Percentiles rank a stretch among this genome's conserved stretches.
Evolutionary conservation across 2,329 filamentous ascomycete genomes (phyloP).

Genomic region (Aspergillus hortae): DNA sequence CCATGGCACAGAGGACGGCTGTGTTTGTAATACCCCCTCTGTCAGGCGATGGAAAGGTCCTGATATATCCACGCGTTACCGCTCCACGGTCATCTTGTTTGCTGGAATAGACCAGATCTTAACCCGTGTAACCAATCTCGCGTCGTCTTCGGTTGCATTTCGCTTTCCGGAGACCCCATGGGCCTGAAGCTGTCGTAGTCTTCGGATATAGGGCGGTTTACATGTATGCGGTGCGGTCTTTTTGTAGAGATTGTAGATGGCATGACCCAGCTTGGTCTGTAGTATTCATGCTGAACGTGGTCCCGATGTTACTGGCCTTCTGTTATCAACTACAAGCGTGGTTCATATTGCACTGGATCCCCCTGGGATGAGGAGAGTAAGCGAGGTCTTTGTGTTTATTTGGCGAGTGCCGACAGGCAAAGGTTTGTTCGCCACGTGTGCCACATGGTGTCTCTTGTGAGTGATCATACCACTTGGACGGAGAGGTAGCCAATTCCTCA

Average conservation of each 20-base stretch:
- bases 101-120: conserved; percentile 27
- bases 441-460: neutral
- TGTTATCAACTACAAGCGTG: no score
- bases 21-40: conserved; percentile 37
- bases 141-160: conserved; percentile 30
- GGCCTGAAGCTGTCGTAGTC: conserved; percentile 31
- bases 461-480: neutral
- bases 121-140: conserved; percentile 33
- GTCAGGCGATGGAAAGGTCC: conserved; percentile 11
- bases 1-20: conserved; percentile 31
- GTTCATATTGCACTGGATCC: neutral
- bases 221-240: conserved; percentile 18
- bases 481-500: neutral
- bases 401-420: neutral
- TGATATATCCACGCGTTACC: neutral
- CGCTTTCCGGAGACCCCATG: conserved; percentile 23
- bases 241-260: conserved; percentile 20
- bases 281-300: conserved; percentile 5
- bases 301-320: neutral
- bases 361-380: neutral
- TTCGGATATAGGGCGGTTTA: conserved; percentile 31
- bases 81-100: conserved; percentile 26
- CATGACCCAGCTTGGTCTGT: conserved; percentile 21
- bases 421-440: neutral
- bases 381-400: neutral